Evolutionary conservation across 139 green algal genomes (phyloP).

Genomic region (Coelastrella sp.): DNA sequence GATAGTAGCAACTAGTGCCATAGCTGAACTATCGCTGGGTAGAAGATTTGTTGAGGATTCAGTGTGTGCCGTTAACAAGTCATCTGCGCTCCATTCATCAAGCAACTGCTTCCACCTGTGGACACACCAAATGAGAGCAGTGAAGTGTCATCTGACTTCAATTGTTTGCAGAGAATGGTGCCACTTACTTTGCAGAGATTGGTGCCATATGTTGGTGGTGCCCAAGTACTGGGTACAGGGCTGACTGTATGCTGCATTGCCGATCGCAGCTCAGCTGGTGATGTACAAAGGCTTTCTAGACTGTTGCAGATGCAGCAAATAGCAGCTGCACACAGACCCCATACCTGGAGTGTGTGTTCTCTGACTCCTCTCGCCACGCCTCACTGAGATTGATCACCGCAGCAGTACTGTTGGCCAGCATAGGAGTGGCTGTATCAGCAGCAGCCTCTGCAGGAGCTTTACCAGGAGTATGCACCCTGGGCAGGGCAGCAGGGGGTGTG

Average conservation of each 20-base stretch:
- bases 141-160: too few relatives aligned
- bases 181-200: too few relatives aligned
- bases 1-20: too few relatives aligned
- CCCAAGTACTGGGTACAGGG: too few relatives aligned
- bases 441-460: slow-evolving; percentile 16
- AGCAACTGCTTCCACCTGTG: slow-evolving; percentile 38
- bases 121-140: too few relatives aligned
- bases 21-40: not conserved
- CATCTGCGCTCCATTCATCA: slow-evolving; percentile 17
- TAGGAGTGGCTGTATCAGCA: slow-evolving; percentile 13
- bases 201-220: too few relatives aligned
- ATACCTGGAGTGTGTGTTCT: slow-evolving; percentile 1
- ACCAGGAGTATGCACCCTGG: slow-evolving; percentile 30
- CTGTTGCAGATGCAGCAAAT: too few relatives aligned
- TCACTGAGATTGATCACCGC: slow-evolving; percentile 34
- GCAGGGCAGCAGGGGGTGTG: slow-evolving; percentile 11
- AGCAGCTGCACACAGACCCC: not conserved
- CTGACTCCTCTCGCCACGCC: slow-evolving; percentile 31
- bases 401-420: slow-evolving; percentile 35
- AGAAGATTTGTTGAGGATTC: not conserved
- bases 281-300: too few relatives aligned
- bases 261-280: too few relatives aligned
- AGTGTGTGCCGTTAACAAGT: not conserved
- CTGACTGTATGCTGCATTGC: too few relatives aligned
- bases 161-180: too few relatives aligned